Evolutionary conservation across 495 filamentous ascomycete genomes (phyloP).

Genomic region (Xylaria nigripes): DNA sequence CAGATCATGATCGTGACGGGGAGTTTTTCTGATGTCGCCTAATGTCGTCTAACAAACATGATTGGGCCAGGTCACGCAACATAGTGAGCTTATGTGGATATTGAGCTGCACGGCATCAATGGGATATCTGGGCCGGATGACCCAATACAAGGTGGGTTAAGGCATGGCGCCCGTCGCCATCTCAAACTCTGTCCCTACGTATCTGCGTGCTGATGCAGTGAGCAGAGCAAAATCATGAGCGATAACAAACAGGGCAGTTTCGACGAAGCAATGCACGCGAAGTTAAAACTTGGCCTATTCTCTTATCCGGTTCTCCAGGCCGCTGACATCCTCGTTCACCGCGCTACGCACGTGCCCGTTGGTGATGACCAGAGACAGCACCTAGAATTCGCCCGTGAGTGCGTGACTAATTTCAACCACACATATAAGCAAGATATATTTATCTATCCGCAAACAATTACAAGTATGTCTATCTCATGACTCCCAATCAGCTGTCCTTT

Average conservation of each 20-base stretch:
- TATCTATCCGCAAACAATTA: slow-evolving; percentile 59
- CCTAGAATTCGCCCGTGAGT: slow-evolving; percentile 81
- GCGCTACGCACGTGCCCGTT: slow-evolving; percentile 89
- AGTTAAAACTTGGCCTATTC: slow-evolving; percentile 82
- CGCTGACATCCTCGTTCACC: slow-evolving; percentile 84
- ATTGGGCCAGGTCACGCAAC: slow-evolving; percentile 57
- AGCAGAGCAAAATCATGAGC: slow-evolving; percentile 61
- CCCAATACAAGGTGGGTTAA: slow-evolving; percentile 93
- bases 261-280: slow-evolving; percentile 43
- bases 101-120: slow-evolving; percentile 80
- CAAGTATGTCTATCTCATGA: slow-evolving; percentile 47
- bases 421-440: slow-evolving; percentile 53
- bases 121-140: slow-evolving; percentile 90
- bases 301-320: slow-evolving; percentile 95
- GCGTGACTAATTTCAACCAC: slow-evolving; percentile 77
- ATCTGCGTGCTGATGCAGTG: neutral
- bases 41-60: slow-evolving; percentile 7
- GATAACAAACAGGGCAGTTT: slow-evolving; percentile 47
- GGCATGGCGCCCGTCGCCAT: slow-evolving; percentile 6
- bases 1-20: neutral
- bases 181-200: neutral
- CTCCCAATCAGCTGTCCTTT: neutral
- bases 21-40: neutral
- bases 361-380: slow-evolving; percentile 92
- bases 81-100: slow-evolving; percentile 93